A percentile compares a stretch with the other conserved stretches of the same genome.
Conservation (phyloP, 805 yeast species). For the Myxozyma melibiosi region DNA sequence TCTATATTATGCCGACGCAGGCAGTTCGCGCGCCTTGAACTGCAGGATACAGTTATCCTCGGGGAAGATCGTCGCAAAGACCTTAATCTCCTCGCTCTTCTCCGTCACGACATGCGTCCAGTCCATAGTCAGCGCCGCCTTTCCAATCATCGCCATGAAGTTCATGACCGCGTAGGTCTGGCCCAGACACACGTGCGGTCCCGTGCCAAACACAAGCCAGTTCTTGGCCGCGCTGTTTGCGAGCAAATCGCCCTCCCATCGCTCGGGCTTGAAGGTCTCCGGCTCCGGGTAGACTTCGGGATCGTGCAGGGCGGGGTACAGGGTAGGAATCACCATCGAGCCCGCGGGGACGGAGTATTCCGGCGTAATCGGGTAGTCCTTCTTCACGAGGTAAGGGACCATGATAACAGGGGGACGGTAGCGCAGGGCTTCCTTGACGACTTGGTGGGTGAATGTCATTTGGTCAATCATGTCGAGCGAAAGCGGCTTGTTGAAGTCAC, state of each 20-base stretch:
- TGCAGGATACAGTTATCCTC: conserved; percentile 86
- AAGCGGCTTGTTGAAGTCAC: conserved; percentile 66
- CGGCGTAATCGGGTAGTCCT: conserved; percentile 78
- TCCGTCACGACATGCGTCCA: conserved; percentile 82
- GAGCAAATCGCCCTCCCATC: conserved; percentile 81
- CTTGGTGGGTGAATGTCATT: conserved; percentile 88
- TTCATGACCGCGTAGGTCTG: conserved; percentile 90
- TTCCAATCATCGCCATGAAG: conserved; percentile 88
- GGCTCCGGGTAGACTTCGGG: conserved; percentile 96
- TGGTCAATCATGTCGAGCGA: conserved; percentile 73
- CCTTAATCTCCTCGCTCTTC: conserved; percentile 86
- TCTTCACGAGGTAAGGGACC: conserved; percentile 96
- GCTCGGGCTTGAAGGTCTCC: conserved; percentile 91
- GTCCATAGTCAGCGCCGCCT: conserved; percentile 78
- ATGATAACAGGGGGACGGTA: conserved; percentile 96
- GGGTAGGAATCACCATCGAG: conserved; percentile 92
- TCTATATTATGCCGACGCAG: conserved; percentile 9
- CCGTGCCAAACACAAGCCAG: conserved; percentile 97
- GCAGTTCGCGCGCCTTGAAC: conserved; percentile 48
- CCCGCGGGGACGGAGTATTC: conserved; percentile 94
- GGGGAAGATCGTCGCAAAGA: conserved; percentile 98
- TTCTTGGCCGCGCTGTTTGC: conserved; percentile 65
- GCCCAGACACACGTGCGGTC: conserved; percentile 95
- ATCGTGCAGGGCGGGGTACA: conserved; percentile 95
- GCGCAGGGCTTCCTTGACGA: conserved; percentile 88